Conservation (phyloP, 164 flowering plant species). For the Stephania japonica region DNA sequence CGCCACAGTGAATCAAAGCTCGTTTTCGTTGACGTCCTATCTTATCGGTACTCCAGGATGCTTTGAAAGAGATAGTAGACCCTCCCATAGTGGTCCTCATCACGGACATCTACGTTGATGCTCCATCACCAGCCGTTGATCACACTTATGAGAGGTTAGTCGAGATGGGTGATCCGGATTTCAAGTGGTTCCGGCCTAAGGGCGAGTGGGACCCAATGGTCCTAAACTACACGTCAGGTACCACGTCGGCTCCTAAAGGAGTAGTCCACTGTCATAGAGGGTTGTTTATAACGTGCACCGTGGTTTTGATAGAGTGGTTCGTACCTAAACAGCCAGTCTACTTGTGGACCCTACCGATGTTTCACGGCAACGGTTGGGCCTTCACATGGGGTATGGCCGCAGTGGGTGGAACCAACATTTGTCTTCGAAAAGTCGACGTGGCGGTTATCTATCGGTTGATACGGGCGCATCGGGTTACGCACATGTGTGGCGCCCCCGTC, state of each 20-base stretch:
- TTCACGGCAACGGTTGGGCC: constrained; percentile 56
- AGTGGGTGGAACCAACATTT: constrained; percentile 45
- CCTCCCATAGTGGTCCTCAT: constrained; percentile 25
- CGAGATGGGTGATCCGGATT: constrained; percentile 28
- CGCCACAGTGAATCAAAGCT: constrained; percentile 26
- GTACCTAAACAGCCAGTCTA: constrained; percentile 31
- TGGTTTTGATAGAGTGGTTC: constrained; percentile 27
- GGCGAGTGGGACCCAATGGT: constrained; percentile 43
- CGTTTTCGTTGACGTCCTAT: constrained; percentile 22
- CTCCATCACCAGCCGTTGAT: background rate
- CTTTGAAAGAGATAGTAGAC: constrained; percentile 7
- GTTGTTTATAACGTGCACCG: constrained; percentile 17
- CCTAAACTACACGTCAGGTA: constrained; percentile 51
- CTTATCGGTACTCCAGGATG: constrained; percentile 19
- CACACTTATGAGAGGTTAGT: constrained; percentile 27
- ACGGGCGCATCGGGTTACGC: constrained; percentile 31
- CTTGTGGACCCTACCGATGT: constrained; percentile 55
- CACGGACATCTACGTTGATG: constrained; percentile 11
- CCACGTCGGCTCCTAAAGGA: constrained; percentile 50
- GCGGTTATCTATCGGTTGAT: constrained; percentile 16
- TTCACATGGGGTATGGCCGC: constrained; percentile 49
- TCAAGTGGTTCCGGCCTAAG: constrained; percentile 30
- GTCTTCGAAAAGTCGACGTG: constrained; percentile 38
- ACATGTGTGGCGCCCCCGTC: constrained; percentile 50
- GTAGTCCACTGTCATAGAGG: constrained; percentile 52